Percentiles rank a stretch among this genome's conserved stretches.
Evolutionary conservation across 805 yeast species (phyloP).

Genomic region (Suhomyces sp.): DNA sequence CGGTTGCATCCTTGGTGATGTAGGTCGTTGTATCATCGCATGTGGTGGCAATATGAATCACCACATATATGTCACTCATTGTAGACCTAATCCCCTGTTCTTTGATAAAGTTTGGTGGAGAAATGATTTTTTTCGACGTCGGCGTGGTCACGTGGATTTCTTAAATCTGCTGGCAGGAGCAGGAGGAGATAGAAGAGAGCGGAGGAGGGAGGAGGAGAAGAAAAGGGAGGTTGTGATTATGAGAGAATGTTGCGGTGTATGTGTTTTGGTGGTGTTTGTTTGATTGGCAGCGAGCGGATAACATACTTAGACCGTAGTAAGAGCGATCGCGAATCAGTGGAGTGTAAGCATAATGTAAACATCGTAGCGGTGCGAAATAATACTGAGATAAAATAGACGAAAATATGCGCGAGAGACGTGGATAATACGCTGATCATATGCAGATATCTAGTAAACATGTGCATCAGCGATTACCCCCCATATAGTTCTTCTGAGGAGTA

Average conservation of each 20-base stretch:
- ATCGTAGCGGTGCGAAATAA: neutral
- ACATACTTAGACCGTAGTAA: no score
- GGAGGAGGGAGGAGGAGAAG: no score
- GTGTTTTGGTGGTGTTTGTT: no score
- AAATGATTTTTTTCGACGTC: slow-evolving; percentile 6
- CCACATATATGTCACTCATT: slow-evolving; percentile 58
- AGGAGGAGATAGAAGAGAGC: neutral
- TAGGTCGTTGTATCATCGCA: slow-evolving; percentile 61
- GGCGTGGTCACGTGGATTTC: slow-evolving; percentile 6
- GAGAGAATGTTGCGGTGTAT: no score
- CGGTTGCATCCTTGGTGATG: slow-evolving; percentile 64
- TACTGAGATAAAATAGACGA: neutral
- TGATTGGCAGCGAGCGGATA: no score
- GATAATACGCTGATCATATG: neutral
- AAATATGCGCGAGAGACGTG: neutral
- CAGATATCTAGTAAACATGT: neutral
- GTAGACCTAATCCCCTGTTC: slow-evolving; percentile 1
- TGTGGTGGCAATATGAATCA: slow-evolving; percentile 60
- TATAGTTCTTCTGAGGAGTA: no score
- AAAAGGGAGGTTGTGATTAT: neutral
- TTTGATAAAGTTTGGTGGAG: neutral
- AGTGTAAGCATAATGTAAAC: neutral
- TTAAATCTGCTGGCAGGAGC: neutral
- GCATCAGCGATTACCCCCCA: no score
- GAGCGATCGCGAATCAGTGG: no score